These are phyloP conservation scores for Intubia oerlemansii DNA, from an alignment of 2,329 filamentous ascomycete genomes.

Conservation along the genomic window DNA sequence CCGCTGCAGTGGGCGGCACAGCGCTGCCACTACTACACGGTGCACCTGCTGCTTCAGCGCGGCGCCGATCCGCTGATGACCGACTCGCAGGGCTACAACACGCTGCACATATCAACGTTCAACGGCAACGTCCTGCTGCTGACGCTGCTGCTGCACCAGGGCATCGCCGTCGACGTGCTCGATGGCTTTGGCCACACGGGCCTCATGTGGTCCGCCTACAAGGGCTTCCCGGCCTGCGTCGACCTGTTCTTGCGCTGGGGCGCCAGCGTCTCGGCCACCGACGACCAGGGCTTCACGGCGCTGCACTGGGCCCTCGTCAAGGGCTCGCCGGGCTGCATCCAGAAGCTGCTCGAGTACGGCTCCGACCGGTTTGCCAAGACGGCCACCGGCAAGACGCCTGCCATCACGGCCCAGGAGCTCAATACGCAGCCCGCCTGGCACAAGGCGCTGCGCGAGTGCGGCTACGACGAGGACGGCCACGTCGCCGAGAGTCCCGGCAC, in stretches of 20 bases:
- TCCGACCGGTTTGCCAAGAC: constrained; percentile 85
- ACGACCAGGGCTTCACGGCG: constrained; percentile 85
- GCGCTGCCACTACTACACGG: constrained; percentile 87
- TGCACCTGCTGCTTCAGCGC: constrained; percentile 75
- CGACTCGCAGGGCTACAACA: constrained; percentile 94
- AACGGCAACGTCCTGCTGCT: constrained; percentile 88
- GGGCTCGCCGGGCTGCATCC: constrained; percentile 69
- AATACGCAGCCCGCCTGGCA: constrained; percentile 48
- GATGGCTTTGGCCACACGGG: constrained; percentile 84
- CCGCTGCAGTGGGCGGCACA: constrained; percentile 95
- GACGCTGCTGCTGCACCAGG: constrained; percentile 77
- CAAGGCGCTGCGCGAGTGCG: constrained; percentile 11
- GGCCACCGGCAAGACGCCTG: constrained; percentile 73
- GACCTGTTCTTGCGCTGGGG: constrained; percentile 90
- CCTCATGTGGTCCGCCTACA: constrained; percentile 98
- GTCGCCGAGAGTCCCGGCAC: constrained; percentile 17
- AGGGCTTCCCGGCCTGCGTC: constrained; percentile 80
- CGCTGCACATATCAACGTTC: constrained; percentile 88
- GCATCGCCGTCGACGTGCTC: constrained; percentile 78
- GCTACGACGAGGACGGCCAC: constrained; percentile 41
- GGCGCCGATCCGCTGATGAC: constrained; percentile 84
- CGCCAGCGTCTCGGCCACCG: constrained; percentile 72
- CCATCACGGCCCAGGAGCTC: constrained; percentile 71
- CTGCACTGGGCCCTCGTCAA: constrained; percentile 95
- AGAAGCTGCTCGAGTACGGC: constrained; percentile 90